Percentiles rank a stretch among this genome's conserved stretches.
Evolutionary conservation across 225 moss, liverwort and hornwort genomes (phyloP).

Genomic region (Rhytidiadelphus loreus): DNA sequence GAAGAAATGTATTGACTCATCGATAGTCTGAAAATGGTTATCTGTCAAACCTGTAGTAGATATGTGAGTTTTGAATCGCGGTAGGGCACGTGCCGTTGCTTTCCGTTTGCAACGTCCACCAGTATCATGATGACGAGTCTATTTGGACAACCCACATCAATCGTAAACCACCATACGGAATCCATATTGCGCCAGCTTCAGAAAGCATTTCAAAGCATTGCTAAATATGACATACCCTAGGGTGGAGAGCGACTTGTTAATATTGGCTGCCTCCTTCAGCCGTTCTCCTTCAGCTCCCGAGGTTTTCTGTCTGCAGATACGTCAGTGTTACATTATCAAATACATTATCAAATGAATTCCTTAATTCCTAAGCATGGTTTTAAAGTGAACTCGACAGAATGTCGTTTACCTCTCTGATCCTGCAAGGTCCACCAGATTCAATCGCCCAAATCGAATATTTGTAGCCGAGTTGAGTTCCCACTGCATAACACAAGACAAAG

Average conservation of each 20-base stretch:
- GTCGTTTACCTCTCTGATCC: slow-evolving; percentile 46
- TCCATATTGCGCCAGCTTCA: not conserved
- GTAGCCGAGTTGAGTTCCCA: slow-evolving; percentile 42
- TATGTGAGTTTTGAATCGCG: slow-evolving; percentile 62
- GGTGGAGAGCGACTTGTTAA: slow-evolving; percentile 61
- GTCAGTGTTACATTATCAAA: not conserved
- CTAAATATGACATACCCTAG: slow-evolving; percentile 27
- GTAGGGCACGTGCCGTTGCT: slow-evolving; percentile 62
- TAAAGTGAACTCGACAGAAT: not conserved
- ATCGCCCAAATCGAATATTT: slow-evolving; percentile 45
- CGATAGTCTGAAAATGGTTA: not conserved
- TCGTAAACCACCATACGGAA: not conserved
- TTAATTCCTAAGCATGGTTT: not conserved
- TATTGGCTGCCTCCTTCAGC: slow-evolving; percentile 56
- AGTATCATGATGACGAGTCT: slow-evolving; percentile 63
- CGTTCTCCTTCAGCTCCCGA: slow-evolving; percentile 63
- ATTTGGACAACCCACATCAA: not conserved
- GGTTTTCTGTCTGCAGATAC: slow-evolving; percentile 34
- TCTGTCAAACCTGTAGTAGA: slow-evolving; percentile 40
- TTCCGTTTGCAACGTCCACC: slow-evolving; percentile 54
- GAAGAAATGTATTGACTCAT: not conserved
- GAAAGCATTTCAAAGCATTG: not conserved
- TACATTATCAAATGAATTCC: not conserved
- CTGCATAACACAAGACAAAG: slow-evolving; percentile 14
- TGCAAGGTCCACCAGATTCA: slow-evolving; percentile 64